Evolutionary conservation across 257 asterid genomes (phyloP), one percentile per base, ranked within the genome.

Genomic region (Voacanga thouarsii): DNA sequence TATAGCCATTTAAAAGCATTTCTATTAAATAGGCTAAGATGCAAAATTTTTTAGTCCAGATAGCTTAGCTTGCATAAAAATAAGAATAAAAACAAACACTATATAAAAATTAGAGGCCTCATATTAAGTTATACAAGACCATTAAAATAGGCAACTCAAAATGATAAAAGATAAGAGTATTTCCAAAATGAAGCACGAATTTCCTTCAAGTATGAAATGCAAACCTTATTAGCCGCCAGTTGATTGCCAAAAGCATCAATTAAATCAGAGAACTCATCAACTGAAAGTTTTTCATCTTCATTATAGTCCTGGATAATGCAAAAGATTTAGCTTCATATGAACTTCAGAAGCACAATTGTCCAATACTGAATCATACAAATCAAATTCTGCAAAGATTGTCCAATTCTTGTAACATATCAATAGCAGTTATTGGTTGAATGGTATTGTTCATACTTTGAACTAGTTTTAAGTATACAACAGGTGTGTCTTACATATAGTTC

Each of bases 191-290:
- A 73, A 80, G 74, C 47, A 74, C 72, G 81, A 64, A 74, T 26
- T 43, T 69, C 24, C 55, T 61, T 65, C 78, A 69, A 55, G 71
- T 75, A 43, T 7, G 45, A 60, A 74, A 53, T 59, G 80, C 84
- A 78, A 74, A 96, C 99, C 99, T 92, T 96, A 80, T 80, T 85
- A 76, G 90, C 93, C 66, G 99, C 99, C 80, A 88, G 82, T 83
- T 89, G 91, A 89, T 96, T 96, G 72, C 99, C 99, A 85, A 96
- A 93, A 74, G 99, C 98, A 84, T 90, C 89, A 79, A 93, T 88
- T 83, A 96, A 75, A 82, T 87, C 86, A 18, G 97, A 90, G 87
- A 96, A 96, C 83, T 96, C 99, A 4, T 82, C 63, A 60, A 83
- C 87, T 5, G 99, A 92, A 78, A 96, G 96, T 72, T 75, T 81